Evolutionary conservation across 225 moss, liverwort and hornwort genomes (phyloP), one percentile per base, ranked within the genome.

Genomic region (Physcomitrellopsis africana): DNA sequence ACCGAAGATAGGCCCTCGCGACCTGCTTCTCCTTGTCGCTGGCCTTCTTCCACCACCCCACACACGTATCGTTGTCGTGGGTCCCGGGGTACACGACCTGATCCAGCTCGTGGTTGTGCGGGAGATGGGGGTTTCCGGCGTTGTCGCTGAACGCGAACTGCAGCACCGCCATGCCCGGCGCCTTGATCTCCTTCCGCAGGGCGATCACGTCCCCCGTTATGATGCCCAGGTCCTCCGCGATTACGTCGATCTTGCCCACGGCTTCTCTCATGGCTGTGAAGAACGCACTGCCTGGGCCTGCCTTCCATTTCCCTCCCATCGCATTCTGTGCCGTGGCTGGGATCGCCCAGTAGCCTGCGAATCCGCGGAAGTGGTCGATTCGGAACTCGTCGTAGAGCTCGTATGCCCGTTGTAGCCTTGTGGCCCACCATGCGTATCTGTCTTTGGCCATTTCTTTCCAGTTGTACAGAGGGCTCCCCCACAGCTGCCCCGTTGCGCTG

Each of bases 401-500:
- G 67, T 67, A 86, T 0, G 96, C 96, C 4, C 96, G 92, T 15
- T 80, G 81, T 60, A 96, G 87, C 0, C 96, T 82, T 14, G 74
- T 77, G 14, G 80, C 81, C 96, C 96, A 96, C 96, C 93, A 96
- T 2, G 88, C 51, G 65, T 92, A 93, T 20, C 88, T 84, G 37
- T 90, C 81, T 49, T 91, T 90, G 0, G 92, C 87, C 93, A 96
- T 96, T 23, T 83, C 92, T 60, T 91, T 85, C 96, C 96, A 96
- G 63, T 94, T 92, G 57, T 96, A 96, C 12, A 96, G 65, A 0
- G 96, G 96, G 65, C 96, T 95, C 1, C 96, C 96, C 96, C 96
- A 96, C 20, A 92, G 82, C 70, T 95, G 94, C 5, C 94, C 94
- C 0, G 85, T 85, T 0, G 82, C 80, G 55, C 91, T 89, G 67